A percentile compares a stretch with the other conserved stretches of the same genome.
These are phyloP conservation scores for Aspergillus biplanus DNA, from an alignment of 495 filamentous ascomycete genomes.

Conservation along the genomic window DNA sequence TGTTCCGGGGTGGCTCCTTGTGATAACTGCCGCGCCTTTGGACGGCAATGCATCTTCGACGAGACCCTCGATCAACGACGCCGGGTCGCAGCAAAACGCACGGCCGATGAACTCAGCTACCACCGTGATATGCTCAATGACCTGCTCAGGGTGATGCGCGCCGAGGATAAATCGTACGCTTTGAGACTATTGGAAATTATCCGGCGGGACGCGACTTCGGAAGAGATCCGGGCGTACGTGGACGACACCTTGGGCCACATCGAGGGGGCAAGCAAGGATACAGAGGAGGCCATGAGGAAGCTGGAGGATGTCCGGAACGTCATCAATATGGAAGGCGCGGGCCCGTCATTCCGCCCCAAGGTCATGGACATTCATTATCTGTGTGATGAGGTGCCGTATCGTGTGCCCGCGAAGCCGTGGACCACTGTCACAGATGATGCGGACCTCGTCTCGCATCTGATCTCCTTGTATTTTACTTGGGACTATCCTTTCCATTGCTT, in stretches of 20 bases:
- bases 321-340: conserved; percentile 39
- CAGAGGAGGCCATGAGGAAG: conserved; percentile 25
- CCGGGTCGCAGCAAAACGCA: conserved; percentile 53
- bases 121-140: conserved; percentile 48
- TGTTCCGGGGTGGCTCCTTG: conserved; percentile 49
- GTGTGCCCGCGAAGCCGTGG: conserved; percentile 54
- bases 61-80: conserved; percentile 52
- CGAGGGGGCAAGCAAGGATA: conserved; percentile 17
- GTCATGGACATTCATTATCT: conserved; percentile 55
- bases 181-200: conserved; percentile 41
- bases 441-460: conserved; percentile 56
- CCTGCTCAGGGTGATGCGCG: conserved; percentile 43
- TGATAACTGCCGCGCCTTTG: conserved; percentile 46
- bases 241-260: conserved; percentile 35
- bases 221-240: conserved; percentile 45
- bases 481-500: conserved; percentile 55
- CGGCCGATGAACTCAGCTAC: conserved; percentile 48
- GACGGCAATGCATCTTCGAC: conserved; percentile 48
- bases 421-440: conserved; percentile 53
- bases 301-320: conserved; percentile 38
- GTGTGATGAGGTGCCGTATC: conserved; percentile 43
- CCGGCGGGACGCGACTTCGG: conserved; percentile 36
- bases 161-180: conserved; percentile 35
- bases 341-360: conserved; percentile 42
- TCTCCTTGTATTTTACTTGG: conserved; percentile 60